These are phyloP conservation scores for Ogataea philodendri DNA, from an alignment of 805 yeast species.

Conservation along the genomic window DNA sequence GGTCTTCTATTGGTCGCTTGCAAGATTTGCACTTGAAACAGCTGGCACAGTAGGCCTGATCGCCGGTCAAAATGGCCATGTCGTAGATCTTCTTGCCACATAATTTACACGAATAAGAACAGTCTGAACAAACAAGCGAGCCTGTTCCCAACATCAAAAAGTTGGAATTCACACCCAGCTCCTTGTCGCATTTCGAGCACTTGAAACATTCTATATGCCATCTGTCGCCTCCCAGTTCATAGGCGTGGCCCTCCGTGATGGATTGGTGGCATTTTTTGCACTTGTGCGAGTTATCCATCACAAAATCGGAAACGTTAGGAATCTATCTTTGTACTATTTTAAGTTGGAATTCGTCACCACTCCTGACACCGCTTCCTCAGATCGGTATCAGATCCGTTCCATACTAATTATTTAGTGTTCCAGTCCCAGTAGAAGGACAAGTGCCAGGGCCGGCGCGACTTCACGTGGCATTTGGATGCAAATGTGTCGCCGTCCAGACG, in stretches of 20 bases:
- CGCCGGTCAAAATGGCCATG: constrained; percentile 90
- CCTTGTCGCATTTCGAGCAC: constrained; percentile 78
- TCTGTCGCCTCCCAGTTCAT: constrained; percentile 88
- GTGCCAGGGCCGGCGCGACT: constrained; percentile 16
- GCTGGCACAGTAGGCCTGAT: constrained; percentile 87
- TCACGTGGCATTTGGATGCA: constrained; percentile 21
- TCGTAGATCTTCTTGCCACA: constrained; percentile 89
- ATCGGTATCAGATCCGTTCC: constrained; percentile 1
- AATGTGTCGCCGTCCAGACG: constrained; percentile 12
- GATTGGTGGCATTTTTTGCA: constrained; percentile 45
- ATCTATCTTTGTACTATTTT: constrained; percentile 5
- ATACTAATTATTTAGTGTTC: constrained; percentile 6
- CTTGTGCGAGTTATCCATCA: constrained; percentile 21
- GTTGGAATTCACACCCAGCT: constrained; percentile 83
- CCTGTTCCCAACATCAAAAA: constrained; percentile 93
- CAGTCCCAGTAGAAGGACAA: constrained; percentile 32
- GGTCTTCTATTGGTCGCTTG: constrained; percentile 78
- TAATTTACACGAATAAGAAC: constrained; percentile 86
- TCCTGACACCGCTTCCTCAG: constrained; percentile 7
- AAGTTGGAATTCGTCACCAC: constrained; percentile 1
- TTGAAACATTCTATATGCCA: constrained; percentile 95
- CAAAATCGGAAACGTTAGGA: constrained; percentile 2
- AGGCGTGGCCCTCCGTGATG: constrained; percentile 89
- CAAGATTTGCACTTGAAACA: constrained; percentile 92
- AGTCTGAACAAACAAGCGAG: constrained; percentile 80